Base-by-base conservation (phyloP, 257 asterid genomes). In the Phtheirospermum japonicum region DNA sequence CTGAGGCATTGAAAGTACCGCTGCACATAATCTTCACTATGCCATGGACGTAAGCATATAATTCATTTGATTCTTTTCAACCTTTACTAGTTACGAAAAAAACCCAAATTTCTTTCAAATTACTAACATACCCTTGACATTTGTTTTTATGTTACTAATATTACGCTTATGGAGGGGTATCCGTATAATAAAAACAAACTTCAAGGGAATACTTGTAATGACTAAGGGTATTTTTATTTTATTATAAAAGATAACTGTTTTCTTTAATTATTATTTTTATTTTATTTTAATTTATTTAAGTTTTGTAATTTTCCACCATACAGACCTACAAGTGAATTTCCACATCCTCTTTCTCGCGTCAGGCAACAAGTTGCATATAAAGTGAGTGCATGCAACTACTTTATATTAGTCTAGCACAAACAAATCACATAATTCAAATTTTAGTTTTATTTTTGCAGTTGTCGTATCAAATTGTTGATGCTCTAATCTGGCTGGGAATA, bases 271-370 rank as follows among this genome's bases (percentile, higher is more conserved):
- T 5, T 40, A 3, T 12, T 40, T 40, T 40, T 40, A 40, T 5
- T 9, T 4, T 40, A 40, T 40, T 40, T 40, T 40, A 40, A 2
- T 40, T 40, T 12, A 40, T 40, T 40, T 4, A 5, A 0, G 4
- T 8, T 1, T 40, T 11, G 48, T 1, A 23, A 23, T 23, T 23
- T 23, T 23, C 28, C 28, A 11, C 5, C 48, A 8, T 9, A 40
- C 88, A 91, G 98, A 57, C 88, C 98, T 19, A 91, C 98, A 33
- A 83, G 80, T 66, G 90, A 91, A 71, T 88, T 91, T 71, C 95
- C 98, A 33, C 98, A 91, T 73, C 98, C 98, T 66, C 93, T 91
- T 52, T 85, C 98, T 75, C 98, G 96, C 20, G 98, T 91, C 42
- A 85, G 64, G 79, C 98, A 81, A 67, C 70, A 79, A 64, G 92